These are phyloP conservation scores for Austroboletus festivus DNA, from an alignment of 768 basidiomycete species.

Conservation along the genomic window DNA sequence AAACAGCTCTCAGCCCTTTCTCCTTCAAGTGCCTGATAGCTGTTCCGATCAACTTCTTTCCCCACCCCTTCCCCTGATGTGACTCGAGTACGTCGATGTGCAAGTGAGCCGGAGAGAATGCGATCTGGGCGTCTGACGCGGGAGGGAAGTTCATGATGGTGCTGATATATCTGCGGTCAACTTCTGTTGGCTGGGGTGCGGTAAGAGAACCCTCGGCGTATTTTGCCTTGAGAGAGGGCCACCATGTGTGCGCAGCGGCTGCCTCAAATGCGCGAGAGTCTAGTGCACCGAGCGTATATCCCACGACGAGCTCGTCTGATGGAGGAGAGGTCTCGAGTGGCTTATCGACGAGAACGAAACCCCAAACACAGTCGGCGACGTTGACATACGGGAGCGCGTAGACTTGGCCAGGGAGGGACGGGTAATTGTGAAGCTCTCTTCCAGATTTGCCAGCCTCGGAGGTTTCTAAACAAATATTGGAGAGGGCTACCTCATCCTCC, in stretches of 20 bases:
- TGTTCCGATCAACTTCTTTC: conserved; percentile 54
- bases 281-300: conserved; percentile 65
- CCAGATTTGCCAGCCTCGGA: conserved; percentile 69
- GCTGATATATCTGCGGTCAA: conserved; percentile 32
- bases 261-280: conserved; percentile 67
- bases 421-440: conserved; percentile 54
- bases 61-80: conserved; percentile 70
- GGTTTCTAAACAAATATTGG: conserved; percentile 72
- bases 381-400: conserved; percentile 77
- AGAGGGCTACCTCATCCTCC: conserved; percentile 55
- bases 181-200: conserved; percentile 16
- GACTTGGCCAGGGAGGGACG: conserved; percentile 65
- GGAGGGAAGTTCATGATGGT: conserved; percentile 35
- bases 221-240: conserved; percentile 55
- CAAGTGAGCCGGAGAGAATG: conserved; percentile 69
- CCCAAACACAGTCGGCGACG: conserved; percentile 59
- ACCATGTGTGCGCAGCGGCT: conserved; percentile 57
- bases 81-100: conserved; percentile 70
- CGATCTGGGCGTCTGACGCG: conserved; percentile 51
- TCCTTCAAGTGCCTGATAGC: conserved; percentile 54
- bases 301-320: conserved; percentile 50
- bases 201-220: conserved; percentile 39
- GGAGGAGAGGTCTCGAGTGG: conserved; percentile 16
- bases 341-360: conserved; percentile 66
- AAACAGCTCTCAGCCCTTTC: conserved; percentile 48